These are phyloP conservation scores for Aspergillus diversus DNA, from an alignment of 495 filamentous ascomycete genomes.

Conservation along the genomic window DNA sequence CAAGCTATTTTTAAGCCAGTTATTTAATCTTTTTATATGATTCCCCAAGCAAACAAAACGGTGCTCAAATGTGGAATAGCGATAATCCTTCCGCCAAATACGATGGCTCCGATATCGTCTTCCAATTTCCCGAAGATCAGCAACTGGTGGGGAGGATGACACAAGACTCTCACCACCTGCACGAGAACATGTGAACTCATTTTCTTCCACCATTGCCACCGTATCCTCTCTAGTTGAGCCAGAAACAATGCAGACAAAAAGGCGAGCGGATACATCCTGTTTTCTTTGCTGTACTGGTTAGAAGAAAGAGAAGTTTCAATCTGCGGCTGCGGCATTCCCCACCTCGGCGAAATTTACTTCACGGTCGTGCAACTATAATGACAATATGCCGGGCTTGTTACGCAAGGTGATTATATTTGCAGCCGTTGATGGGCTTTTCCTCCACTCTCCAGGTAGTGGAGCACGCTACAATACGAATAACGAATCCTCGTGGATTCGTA, in stretches of 20 bases:
- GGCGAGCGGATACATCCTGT: not conserved
- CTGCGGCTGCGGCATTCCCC: slow-evolving; percentile 3
- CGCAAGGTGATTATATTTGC: slow-evolving; percentile 82
- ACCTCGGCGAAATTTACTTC: slow-evolving; percentile 17
- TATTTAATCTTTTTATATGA: too few relatives aligned
- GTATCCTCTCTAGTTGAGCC: not conserved
- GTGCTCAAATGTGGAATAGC: not conserved
- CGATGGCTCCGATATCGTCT: not conserved
- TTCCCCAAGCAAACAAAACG: too few relatives aligned
- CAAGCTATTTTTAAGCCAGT: too few relatives aligned
- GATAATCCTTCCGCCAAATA: too few relatives aligned
- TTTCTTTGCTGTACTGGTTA: slow-evolving; percentile 12
- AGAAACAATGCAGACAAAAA: slow-evolving; percentile 3
- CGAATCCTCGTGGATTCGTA: slow-evolving; percentile 57
- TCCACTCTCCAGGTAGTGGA: slow-evolving; percentile 67
- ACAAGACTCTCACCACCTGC: slow-evolving; percentile 13
- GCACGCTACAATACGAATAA: slow-evolving; percentile 46
- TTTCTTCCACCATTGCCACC: not conserved
- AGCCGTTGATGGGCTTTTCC: slow-evolving; percentile 81
- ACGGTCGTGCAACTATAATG: slow-evolving; percentile 4
- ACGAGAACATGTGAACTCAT: slow-evolving; percentile 8
- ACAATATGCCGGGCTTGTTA: slow-evolving; percentile 70
- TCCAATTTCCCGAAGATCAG: slow-evolving; percentile 9
- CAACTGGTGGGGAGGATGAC: slow-evolving; percentile 18
- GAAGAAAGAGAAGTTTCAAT: not conserved